These are phyloP conservation scores for Apiospora phragmitis DNA, from an alignment of 2,329 filamentous ascomycete genomes.

Conservation along the genomic window DNA sequence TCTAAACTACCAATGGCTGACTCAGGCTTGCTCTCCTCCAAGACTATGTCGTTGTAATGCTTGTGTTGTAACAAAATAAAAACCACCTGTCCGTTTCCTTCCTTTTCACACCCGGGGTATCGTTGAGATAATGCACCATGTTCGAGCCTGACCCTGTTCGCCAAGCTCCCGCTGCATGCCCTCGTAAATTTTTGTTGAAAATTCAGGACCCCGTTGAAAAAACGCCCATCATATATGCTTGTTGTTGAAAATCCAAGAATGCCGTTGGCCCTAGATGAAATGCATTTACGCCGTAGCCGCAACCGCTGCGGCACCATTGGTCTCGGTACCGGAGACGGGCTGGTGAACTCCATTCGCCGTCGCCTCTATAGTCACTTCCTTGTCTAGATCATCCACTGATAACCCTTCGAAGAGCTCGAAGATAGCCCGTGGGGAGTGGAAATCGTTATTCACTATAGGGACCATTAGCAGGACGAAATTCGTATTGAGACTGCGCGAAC, in stretches of 20 bases:
- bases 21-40: not conserved
- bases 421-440: slow-evolving; percentile 79
- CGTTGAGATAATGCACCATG: slow-evolving; percentile 41
- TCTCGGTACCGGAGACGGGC: slow-evolving; percentile 25
- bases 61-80: not conserved
- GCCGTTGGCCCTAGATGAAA: slow-evolving; percentile 33
- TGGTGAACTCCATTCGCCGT: slow-evolving; percentile 25
- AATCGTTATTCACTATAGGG: slow-evolving; percentile 83
- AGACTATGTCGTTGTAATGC: not conserved
- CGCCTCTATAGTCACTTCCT: slow-evolving; percentile 26
- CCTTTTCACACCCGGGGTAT: slow-evolving; percentile 33
- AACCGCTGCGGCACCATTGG: slow-evolving; percentile 19
- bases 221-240: slow-evolving; percentile 33
- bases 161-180: slow-evolving; percentile 23
- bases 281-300: slow-evolving; percentile 30
- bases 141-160: slow-evolving; percentile 27
- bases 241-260: slow-evolving; percentile 19
- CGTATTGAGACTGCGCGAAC: slow-evolving; percentile 29
- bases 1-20: not conserved
- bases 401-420: slow-evolving; percentile 86
- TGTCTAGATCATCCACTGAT: slow-evolving; percentile 63
- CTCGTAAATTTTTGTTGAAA: slow-evolving; percentile 36
- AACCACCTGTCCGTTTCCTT: not conserved
- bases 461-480: not conserved
- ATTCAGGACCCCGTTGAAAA: slow-evolving; percentile 29